phyloP scores from a whole-genome alignment of 2,329 filamentous ascomycete species.

The Clarireedia monteithiana region DNA sequence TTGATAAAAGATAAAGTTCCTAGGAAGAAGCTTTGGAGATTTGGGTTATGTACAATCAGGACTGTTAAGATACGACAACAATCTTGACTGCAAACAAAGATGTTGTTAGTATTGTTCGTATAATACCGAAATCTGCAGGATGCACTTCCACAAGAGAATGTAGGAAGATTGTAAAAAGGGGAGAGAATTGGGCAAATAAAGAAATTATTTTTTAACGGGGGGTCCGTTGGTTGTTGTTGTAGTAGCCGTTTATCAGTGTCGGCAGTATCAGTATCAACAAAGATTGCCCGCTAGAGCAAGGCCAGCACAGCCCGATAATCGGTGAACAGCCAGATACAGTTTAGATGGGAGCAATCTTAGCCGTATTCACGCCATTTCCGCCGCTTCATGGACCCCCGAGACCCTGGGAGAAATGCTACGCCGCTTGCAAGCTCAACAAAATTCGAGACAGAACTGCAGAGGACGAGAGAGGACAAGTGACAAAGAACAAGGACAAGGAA shows the following conservation, averaged over 20 bases:
- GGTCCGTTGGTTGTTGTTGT: background rate
- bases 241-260: background rate
- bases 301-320: conserved; percentile 4
- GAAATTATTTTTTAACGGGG: background rate
- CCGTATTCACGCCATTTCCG: background rate
- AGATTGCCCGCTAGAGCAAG: background rate
- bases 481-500: background rate
- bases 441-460: background rate
- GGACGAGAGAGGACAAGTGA: too few species aligned
- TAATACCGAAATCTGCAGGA: background rate
- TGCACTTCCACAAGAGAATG: background rate
- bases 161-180: background rate
- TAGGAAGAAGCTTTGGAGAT: background rate
- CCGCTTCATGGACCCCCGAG: background rate
- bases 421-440: background rate
- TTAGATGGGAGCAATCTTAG: background rate
- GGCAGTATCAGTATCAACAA: background rate
- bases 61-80: background rate
- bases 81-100: conserved; percentile 6
- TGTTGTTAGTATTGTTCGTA: conserved; percentile 5
- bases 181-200: background rate
- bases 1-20: background rate
- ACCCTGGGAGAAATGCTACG: background rate
- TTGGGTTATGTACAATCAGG: conserved; percentile 3
- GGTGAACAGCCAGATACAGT: background rate